Conservation (phyloP, 768 basidiomycete species). For the Phanerodontia chrysosporium region DNA sequence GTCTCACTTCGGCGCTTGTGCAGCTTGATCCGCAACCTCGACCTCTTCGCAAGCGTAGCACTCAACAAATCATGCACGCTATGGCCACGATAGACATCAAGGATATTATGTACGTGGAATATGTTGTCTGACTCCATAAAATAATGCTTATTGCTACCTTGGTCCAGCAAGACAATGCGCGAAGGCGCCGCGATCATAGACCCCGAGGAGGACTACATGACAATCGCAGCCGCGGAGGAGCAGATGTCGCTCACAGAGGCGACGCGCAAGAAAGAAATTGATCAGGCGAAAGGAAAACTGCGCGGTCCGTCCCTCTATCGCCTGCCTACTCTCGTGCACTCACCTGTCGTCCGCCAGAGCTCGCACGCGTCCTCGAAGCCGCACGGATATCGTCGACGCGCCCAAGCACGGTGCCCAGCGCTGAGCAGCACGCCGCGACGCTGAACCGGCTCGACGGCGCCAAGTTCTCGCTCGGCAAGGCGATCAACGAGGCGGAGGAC, state of each 20-base stretch:
- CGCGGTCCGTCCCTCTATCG: constrained; percentile 43
- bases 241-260: constrained; percentile 56
- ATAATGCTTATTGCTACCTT: not conserved
- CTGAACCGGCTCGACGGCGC: constrained; percentile 64
- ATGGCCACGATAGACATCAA: constrained; percentile 23
- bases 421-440: constrained; percentile 52
- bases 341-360: constrained; percentile 39
- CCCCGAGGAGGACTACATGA: constrained; percentile 74
- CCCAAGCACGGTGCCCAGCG: constrained; percentile 65
- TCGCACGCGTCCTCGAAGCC: constrained; percentile 60
- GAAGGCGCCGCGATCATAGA: constrained; percentile 73
- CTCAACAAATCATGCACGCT: not conserved
- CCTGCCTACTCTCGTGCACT: not conserved
- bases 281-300: constrained; percentile 60
- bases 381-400: constrained; percentile 69
- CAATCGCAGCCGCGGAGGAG: constrained; percentile 71
- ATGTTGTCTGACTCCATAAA: not conserved
- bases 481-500: constrained; percentile 69
- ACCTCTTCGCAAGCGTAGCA: not conserved
- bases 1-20: not conserved
- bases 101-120: constrained; percentile 19
- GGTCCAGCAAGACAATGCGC: constrained; percentile 55
- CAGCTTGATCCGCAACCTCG: not conserved
- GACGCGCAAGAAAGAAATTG: constrained; percentile 60
- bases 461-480: constrained; percentile 64